Conservation (phyloP, 225 moss, liverwort and hornwort species). For the Physcomitrium patens region DNA sequence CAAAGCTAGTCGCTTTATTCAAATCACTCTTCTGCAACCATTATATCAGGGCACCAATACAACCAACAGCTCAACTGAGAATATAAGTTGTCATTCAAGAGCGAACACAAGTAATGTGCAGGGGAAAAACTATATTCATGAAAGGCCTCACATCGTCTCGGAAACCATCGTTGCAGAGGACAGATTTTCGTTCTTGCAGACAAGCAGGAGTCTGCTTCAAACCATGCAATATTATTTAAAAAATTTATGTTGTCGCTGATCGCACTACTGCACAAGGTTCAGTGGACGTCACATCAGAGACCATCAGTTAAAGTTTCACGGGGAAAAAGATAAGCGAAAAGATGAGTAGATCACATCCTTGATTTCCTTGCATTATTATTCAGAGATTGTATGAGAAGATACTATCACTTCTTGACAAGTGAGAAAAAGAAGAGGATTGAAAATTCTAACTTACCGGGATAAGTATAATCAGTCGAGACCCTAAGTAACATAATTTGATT, state of each 20-base stretch:
- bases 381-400: too few species aligned
- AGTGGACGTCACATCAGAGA: slow-evolving; percentile 8
- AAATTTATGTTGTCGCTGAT: slow-evolving; percentile 78
- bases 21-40: slow-evolving; percentile 14
- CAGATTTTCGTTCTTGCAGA: slow-evolving; percentile 63
- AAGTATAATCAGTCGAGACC: slow-evolving; percentile 14
- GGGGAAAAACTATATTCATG: background rate
- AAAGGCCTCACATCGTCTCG: background rate
- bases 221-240: slow-evolving; percentile 93
- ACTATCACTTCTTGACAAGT: too few species aligned
- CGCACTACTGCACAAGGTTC: slow-evolving; percentile 64
- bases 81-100: slow-evolving; percentile 8
- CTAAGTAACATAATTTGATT: background rate
- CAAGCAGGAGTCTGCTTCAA: slow-evolving; percentile 88
- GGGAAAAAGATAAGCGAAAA: background rate
- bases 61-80: background rate
- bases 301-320: slow-evolving; percentile 21
- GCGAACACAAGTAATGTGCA: slow-evolving; percentile 5
- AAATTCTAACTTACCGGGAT: background rate
- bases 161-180: background rate
- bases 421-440: too few species aligned
- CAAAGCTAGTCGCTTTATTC: too few species aligned
- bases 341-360: background rate
- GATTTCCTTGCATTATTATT: too few species aligned
- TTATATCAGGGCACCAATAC: slow-evolving; percentile 2